A percentile compares a stretch with the other conserved stretches of the same genome.
These are phyloP conservation scores for Botrytis galanthina DNA, from an alignment of 2,329 filamentous ascomycete genomes.

Conservation along the genomic window DNA sequence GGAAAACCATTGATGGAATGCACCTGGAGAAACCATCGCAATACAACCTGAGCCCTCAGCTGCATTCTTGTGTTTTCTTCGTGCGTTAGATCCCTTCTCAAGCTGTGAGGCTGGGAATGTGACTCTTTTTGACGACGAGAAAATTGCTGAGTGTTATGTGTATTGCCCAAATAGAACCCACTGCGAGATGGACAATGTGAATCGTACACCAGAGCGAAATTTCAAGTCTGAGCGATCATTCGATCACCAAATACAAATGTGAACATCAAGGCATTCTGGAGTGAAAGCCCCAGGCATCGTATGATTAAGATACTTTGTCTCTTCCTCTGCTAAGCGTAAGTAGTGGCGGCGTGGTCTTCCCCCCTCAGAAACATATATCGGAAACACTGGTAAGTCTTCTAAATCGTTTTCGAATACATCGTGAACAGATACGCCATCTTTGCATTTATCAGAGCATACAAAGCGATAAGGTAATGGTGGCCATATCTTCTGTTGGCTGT, in stretches of 20 bases:
- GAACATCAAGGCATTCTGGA: background rate
- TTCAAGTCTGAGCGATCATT: too few species aligned
- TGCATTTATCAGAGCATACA: background rate
- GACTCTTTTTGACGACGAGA: too few species aligned
- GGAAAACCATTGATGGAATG: background rate
- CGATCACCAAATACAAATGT: too few species aligned
- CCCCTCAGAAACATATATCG: background rate
- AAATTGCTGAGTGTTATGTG: too few species aligned
- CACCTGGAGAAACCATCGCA: background rate
- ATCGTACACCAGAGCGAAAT: too few species aligned
- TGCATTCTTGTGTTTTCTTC: too few species aligned
- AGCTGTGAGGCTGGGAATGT: too few species aligned
- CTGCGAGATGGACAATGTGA: too few species aligned
- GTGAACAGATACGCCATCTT: background rate
- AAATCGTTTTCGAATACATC: constrained; percentile 9
- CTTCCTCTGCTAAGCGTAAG: background rate
- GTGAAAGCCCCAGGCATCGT: constrained; percentile 9
- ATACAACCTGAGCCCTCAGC: too few species aligned
- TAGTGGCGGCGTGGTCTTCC: background rate
- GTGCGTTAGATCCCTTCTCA: too few species aligned
- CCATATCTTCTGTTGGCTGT: background rate
- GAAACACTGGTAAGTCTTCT: background rate
- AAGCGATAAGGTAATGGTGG: constrained; percentile 3
- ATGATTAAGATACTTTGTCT: background rate
- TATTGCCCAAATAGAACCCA: too few species aligned